Percentiles rank a stretch among this genome's conserved stretches.
Evolutionary conservation across 1,284 basidiomycete species (phyloP).

Genomic region (Violaceomyces palustris): DNA sequence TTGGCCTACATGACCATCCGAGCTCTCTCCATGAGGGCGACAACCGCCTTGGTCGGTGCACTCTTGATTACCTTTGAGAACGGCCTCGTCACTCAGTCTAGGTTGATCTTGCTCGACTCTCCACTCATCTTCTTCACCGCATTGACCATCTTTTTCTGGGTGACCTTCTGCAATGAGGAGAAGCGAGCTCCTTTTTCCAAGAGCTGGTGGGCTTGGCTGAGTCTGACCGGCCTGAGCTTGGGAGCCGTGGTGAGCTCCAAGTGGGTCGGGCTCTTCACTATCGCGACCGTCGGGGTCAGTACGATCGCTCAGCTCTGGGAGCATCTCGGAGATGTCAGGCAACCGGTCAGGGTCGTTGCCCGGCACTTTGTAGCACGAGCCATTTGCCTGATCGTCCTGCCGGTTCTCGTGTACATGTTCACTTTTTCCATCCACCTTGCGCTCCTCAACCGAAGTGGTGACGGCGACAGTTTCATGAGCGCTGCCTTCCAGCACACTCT

Average conservation of each 20-base stretch:
- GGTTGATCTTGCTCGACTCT: slow-evolving; percentile 93
- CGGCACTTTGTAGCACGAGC: slow-evolving; percentile 84
- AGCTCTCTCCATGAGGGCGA: slow-evolving; percentile 73
- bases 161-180: slow-evolving; percentile 86
- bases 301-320: slow-evolving; percentile 85
- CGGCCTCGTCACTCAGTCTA: slow-evolving; percentile 87
- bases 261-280: slow-evolving; percentile 99
- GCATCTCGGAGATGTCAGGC: slow-evolving; percentile 78
- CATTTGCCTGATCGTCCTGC: slow-evolving; percentile 79
- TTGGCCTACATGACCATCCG: slow-evolving; percentile 90
- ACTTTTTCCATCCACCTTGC: slow-evolving; percentile 94
- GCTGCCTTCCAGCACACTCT: slow-evolving; percentile 96
- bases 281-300: slow-evolving; percentile 82
- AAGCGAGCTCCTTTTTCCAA: slow-evolving; percentile 67
- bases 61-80: slow-evolving; percentile 95
- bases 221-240: slow-evolving; percentile 78
- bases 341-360: slow-evolving; percentile 69
- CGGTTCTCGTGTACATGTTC: slow-evolving; percentile 81
- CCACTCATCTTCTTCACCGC: slow-evolving; percentile 97
- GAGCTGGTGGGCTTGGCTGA: slow-evolving; percentile 87
- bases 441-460: slow-evolving; percentile 80
- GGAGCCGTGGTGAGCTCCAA: slow-evolving; percentile 91
- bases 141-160: slow-evolving; percentile 79
- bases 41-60: slow-evolving; percentile 81
- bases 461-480: slow-evolving; percentile 98